phyloP scores from a whole-genome alignment of 2,329 filamentous ascomycete genomes.

The Pseudovirgaria hyperparasitica region DNA sequence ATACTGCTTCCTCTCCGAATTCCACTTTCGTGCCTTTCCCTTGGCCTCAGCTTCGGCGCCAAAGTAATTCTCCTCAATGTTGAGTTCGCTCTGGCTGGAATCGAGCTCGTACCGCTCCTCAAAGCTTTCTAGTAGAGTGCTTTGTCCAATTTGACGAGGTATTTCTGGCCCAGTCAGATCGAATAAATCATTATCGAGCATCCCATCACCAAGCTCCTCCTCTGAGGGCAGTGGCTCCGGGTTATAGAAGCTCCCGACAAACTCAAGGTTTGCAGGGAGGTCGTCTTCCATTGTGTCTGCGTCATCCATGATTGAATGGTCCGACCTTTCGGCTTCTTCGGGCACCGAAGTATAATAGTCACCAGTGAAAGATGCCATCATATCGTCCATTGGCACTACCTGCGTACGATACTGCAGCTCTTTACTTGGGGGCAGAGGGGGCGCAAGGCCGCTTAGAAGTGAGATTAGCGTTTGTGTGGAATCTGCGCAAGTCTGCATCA shows the following conservation, averaged over 20 bases:
- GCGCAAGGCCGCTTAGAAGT: constrained; percentile 66
- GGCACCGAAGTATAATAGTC: constrained; percentile 56
- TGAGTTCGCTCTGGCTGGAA: constrained; percentile 48
- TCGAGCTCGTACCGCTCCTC: constrained; percentile 41
- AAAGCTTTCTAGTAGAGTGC: constrained; percentile 34
- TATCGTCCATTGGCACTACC: constrained; percentile 71
- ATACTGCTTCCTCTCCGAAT: constrained; percentile 64
- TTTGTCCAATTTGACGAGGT: constrained; percentile 20
- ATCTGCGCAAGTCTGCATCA: constrained; percentile 91
- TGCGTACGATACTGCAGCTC: constrained; percentile 79
- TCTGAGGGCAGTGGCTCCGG: constrained; percentile 26
- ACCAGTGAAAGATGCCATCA: constrained; percentile 80
- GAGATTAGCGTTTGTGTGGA: constrained; percentile 86
- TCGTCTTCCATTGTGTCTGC: constrained; percentile 28
- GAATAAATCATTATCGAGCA: constrained; percentile 27
- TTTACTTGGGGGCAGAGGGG: constrained; percentile 70
- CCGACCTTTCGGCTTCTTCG: constrained; percentile 44
- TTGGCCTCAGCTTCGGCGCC: constrained; percentile 46
- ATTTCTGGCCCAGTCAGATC: constrained; percentile 19
- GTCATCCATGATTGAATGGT: constrained; percentile 23
- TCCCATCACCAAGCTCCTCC: constrained; percentile 29
- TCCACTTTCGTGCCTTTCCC: constrained; percentile 65
- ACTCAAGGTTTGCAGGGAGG: constrained; percentile 26
- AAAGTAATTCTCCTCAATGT: constrained; percentile 71
- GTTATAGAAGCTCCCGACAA: constrained; percentile 45